These are phyloP conservation scores for Plasmodium inui DNA, from an alignment of 169 alveolate species.

Conservation along the genomic window DNA sequence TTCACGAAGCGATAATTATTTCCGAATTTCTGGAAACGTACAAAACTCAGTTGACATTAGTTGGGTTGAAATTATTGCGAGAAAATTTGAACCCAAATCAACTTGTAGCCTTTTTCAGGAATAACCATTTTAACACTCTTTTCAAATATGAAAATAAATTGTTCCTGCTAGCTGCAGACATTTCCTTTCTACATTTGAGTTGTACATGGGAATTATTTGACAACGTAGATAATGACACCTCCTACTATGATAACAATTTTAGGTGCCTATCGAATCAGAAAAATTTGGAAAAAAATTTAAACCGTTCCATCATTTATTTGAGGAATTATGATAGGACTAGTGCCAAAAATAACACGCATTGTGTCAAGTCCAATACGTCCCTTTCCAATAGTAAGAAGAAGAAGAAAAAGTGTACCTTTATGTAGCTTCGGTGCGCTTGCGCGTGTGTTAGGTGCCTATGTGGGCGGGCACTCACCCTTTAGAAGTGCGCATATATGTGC, in stretches of 20 bases:
- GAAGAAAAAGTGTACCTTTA: slow-evolving; percentile 70
- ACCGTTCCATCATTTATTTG: slow-evolving; percentile 16
- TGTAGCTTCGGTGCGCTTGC: slow-evolving; percentile 13
- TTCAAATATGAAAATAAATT: slow-evolving; percentile 73
- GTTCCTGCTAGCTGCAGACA: slow-evolving; percentile 57
- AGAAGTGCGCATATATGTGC: neutral
- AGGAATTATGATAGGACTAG: slow-evolving; percentile 23
- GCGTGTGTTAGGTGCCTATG: neutral
- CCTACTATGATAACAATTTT: slow-evolving; percentile 68
- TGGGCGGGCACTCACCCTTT: neutral
- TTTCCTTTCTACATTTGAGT: slow-evolving; percentile 72
- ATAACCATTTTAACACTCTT: slow-evolving; percentile 73
- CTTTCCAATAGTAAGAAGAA: slow-evolving; percentile 29
- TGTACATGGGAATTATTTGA: slow-evolving; percentile 77
- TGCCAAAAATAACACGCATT: slow-evolving; percentile 11
- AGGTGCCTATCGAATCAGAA: slow-evolving; percentile 33
- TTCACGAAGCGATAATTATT: slow-evolving; percentile 74
- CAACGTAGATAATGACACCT: slow-evolving; percentile 71
- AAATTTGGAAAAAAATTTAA: slow-evolving; percentile 2
- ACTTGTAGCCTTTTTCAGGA: slow-evolving; percentile 71
- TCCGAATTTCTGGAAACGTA: slow-evolving; percentile 67
- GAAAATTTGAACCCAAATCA: slow-evolving; percentile 68
- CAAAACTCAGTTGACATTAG: slow-evolving; percentile 70
- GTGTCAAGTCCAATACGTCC: slow-evolving; percentile 24
- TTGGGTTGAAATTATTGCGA: slow-evolving; percentile 59